Evolutionary conservation across 75 land plant genomes (phyloP).

Genomic region (Cryptomeria japonica): DNA sequence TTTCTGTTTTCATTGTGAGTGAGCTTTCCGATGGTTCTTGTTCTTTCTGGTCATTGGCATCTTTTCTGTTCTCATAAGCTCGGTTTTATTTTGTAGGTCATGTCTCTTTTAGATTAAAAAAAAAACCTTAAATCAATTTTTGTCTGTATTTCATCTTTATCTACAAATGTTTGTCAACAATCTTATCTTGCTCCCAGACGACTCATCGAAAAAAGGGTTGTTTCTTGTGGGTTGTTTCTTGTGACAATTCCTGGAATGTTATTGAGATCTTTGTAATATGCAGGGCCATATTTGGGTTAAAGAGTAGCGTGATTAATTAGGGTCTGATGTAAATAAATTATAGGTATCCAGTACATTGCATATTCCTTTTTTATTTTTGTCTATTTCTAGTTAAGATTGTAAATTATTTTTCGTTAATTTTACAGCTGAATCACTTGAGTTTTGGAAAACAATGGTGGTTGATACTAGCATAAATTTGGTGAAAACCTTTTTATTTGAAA

Average conservation of each 20-base stretch:
- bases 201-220: background rate
- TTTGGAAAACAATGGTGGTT: slow-evolving; percentile 45
- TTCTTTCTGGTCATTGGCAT: background rate
- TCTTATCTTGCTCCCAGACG: background rate
- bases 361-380: background rate
- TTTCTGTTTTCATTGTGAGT: background rate
- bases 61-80: background rate
- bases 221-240: background rate
- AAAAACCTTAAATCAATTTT: too few species aligned
- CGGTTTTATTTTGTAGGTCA: background rate
- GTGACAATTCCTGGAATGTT: background rate
- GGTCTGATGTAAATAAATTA: background rate
- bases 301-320: background rate
- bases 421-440: slow-evolving; percentile 31
- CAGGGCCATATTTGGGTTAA: background rate
- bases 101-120: background rate
- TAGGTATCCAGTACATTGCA: background rate
- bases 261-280: background rate
- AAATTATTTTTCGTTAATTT: background rate
- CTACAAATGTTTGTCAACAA: background rate
- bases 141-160: background rate
- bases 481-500: slow-evolving; percentile 35
- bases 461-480: slow-evolving; percentile 42
- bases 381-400: background rate
- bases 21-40: background rate